phyloP scores from a whole-genome alignment of 495 filamentous ascomycete genomes.

The Neurospora africana region DNA sequence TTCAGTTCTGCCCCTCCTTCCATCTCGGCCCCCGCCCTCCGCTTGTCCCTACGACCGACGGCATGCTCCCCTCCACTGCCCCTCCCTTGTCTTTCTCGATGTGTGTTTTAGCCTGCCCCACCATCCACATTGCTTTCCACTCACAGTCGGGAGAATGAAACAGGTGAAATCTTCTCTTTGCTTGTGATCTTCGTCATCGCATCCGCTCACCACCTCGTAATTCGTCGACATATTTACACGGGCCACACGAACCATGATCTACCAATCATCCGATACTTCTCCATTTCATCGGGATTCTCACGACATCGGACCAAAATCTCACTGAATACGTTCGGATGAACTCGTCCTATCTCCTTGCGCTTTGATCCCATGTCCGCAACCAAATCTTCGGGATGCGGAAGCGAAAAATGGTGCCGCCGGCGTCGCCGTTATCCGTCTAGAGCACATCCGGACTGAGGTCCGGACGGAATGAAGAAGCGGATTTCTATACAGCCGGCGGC shows the following conservation, averaged over 20 bases:
- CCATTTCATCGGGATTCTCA: neutral
- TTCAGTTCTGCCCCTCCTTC: neutral
- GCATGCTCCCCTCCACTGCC: neutral
- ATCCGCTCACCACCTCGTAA: neutral
- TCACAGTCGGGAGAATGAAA: neutral
- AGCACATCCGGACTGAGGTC: neutral
- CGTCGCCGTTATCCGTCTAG: neutral
- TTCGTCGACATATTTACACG: neutral
- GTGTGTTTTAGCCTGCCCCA: neutral
- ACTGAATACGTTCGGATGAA: neutral
- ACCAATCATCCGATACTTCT: neutral
- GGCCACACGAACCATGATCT: neutral
- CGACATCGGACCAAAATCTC: neutral
- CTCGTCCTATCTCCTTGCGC: neutral
- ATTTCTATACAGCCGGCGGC: neutral
- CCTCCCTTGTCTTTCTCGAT: neutral
- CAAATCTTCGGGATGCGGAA: neutral
- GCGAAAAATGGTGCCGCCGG: neutral
- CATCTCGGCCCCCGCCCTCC: neutral
- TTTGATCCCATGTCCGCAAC: neutral
- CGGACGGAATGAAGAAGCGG: neutral
- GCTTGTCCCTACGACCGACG: neutral
- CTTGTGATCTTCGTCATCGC: neutral
- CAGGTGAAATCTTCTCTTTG: neutral
- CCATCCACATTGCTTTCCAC: neutral